Evolutionary conservation across 129 eudicot genomes (phyloP).

Genomic region (Artemisia tridentata): DNA sequence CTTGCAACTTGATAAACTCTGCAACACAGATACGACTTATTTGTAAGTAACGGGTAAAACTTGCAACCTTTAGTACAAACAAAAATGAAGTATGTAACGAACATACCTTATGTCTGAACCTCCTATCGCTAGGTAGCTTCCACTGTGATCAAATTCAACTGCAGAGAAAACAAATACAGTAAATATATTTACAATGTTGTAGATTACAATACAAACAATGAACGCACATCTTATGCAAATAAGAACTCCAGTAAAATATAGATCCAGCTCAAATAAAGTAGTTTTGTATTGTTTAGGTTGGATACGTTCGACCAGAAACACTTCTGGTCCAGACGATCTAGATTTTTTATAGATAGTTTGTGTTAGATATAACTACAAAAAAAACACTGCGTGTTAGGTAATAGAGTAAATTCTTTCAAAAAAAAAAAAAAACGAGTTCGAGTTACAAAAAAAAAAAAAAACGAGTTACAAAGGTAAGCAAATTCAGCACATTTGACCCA

Average conservation of each 20-base stretch:
- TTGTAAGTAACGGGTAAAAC: not conserved
- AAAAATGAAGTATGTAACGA: not conserved
- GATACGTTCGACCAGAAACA: no score
- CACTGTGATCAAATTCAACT: conserved; percentile 97
- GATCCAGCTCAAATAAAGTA: not conserved
- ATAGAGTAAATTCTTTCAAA: no score
- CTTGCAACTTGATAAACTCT: conserved; percentile 96
- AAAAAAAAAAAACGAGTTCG: no score
- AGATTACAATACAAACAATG: not conserved
- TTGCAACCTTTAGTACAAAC: conserved; percentile 3
- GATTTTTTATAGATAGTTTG: no score
- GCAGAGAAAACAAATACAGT: conserved; percentile 27
- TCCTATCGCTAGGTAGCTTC: conserved; percentile 89
- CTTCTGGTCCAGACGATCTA: no score
- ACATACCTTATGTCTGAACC: conserved; percentile 88
- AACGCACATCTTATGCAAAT: not conserved
- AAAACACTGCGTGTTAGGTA: no score
- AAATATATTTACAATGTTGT: conserved; percentile 6
- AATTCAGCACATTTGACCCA: no score
- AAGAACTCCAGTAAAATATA: not conserved
- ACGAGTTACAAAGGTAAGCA: no score
- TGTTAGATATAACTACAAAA: no score
- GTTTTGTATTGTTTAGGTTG: not conserved
- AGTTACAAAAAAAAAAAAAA: no score
- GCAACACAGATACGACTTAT: conserved; percentile 17